Evolutionary conservation across 352 stramenopile species (phyloP).

Genomic region (Globisporangium cederbergense): DNA sequence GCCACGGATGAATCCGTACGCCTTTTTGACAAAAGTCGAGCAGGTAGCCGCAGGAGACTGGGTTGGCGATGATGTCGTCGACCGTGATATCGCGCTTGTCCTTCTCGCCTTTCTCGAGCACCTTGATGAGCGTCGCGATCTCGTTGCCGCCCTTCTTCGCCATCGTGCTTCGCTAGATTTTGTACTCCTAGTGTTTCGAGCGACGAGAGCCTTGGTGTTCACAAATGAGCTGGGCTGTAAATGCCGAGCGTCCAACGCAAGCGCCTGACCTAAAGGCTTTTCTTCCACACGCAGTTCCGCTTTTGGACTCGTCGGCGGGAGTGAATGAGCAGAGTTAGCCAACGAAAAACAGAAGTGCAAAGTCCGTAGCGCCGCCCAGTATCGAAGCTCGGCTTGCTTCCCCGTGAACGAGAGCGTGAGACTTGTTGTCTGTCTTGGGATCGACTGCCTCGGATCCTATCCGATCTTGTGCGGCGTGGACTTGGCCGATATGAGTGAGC

Average conservation of each 20-base stretch:
- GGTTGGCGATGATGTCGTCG: constrained; percentile 84
- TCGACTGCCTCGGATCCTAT: constrained; percentile 3
- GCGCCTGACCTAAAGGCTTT: background rate
- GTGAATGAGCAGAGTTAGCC: background rate
- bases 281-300: background rate
- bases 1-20: constrained; percentile 29
- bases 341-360: constrained; percentile 11
- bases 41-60: constrained; percentile 79
- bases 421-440: background rate
- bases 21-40: constrained; percentile 86
- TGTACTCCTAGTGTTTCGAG: background rate
- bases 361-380: background rate
- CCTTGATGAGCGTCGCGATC: constrained; percentile 59
- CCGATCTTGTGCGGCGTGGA: background rate
- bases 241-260: no score
- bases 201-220: background rate
- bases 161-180: constrained; percentile 24
- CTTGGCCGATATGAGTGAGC: background rate
- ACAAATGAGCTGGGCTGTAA: background rate
- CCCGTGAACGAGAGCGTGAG: background rate
- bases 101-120: constrained; percentile 63
- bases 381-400: background rate
- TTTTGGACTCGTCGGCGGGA: background rate
- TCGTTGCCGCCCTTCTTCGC: constrained; percentile 69
- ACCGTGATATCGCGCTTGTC: constrained; percentile 81